Evolutionary conservation across 768 basidiomycete species (phyloP), one percentile per base, ranked within the genome.

Genomic region (Kwoniella botswanensis): DNA sequence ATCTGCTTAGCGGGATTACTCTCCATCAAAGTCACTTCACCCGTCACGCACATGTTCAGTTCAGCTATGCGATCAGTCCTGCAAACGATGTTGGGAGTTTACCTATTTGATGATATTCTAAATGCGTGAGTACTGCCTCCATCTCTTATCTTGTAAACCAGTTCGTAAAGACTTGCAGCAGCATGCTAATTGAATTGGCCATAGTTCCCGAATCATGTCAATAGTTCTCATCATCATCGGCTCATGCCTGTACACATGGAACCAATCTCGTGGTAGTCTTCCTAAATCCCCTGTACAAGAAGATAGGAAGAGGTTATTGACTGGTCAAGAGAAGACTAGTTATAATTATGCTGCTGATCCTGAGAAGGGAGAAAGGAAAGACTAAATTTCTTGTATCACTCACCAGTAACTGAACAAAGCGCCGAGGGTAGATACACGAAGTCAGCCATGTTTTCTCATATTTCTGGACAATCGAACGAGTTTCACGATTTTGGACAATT

Each of bases 1-100:
- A 96, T 98, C 89, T 93, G 91, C 84, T 89, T 98, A 65, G 94
- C 94, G 11, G 93, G 93, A 73, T 85, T 94, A 67, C 87, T 98
- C 29, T 93, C 92, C 35, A 95, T 98, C 87, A 94, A 97, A 83
- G 91, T 98, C 72, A 98, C 94, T 6, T 95, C 93, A 1, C 94
- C 94, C 18, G 93, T 97, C 82, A 94, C 94, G 1, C 94, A 98
- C 84, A 98, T 98, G 71, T 72, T 75, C 71, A 70, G 67, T 60
- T 65, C 74, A n/a, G 74, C 74, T 18, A 72, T 73, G 50, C 42
- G 75, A 59, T 74, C 72, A 1, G 75, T 76, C 12, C 35, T 76
- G 3, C 76, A 76, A 66, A 74, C 73, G 18, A 59, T 76, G 22
- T 55, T 76, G 41, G 76, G 76, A 0, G 73, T 74, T 11, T 67